A percentile compares a stretch with the other conserved stretches of the same genome.
These are phyloP conservation scores for Metschnikowia picachoensis DNA, from an alignment of 805 yeast genomes.

Conservation along the genomic window DNA sequence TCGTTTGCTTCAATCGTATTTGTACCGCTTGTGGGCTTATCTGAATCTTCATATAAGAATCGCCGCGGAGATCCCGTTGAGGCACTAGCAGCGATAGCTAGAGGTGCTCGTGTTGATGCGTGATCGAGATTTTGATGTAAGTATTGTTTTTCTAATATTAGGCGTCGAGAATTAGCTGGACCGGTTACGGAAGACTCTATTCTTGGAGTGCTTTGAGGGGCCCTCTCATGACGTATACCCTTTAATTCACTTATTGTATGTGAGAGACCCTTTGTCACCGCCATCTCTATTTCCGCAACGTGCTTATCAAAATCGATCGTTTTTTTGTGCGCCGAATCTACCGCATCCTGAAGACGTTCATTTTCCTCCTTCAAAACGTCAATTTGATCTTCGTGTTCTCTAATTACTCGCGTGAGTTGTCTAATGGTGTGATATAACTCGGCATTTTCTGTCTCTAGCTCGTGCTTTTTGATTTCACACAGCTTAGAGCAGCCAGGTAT, in stretches of 20 bases:
- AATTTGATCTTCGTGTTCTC: background rate
- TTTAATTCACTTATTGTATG: slow-evolving; percentile 4
- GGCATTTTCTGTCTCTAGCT: background rate
- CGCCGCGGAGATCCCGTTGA: too few species aligned
- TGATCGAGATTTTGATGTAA: too few species aligned
- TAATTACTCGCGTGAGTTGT: background rate
- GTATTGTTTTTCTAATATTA: too few species aligned
- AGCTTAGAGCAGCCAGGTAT: background rate
- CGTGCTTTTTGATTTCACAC: background rate
- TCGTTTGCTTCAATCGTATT: too few species aligned
- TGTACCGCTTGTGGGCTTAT: too few species aligned
- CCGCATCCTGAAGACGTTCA: background rate
- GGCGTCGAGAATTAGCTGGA: too few species aligned
- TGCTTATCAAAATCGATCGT: background rate
- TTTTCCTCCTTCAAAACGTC: slow-evolving; percentile 1
- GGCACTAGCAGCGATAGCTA: too few species aligned
- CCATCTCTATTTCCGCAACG: slow-evolving; percentile 1
- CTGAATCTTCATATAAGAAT: too few species aligned
- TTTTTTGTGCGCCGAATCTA: background rate
- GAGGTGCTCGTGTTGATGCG: too few species aligned
- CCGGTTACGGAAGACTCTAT: background rate
- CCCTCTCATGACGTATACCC: background rate
- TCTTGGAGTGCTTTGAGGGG: background rate
- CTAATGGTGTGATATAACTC: slow-evolving; percentile 1
- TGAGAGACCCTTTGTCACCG: slow-evolving; percentile 2